Percentiles rank a stretch among this genome's conserved stretches.
Evolutionary conservation across 2,329 filamentous ascomycete species (phyloP).

Genomic region (Diaporthe ampelina): DNA sequence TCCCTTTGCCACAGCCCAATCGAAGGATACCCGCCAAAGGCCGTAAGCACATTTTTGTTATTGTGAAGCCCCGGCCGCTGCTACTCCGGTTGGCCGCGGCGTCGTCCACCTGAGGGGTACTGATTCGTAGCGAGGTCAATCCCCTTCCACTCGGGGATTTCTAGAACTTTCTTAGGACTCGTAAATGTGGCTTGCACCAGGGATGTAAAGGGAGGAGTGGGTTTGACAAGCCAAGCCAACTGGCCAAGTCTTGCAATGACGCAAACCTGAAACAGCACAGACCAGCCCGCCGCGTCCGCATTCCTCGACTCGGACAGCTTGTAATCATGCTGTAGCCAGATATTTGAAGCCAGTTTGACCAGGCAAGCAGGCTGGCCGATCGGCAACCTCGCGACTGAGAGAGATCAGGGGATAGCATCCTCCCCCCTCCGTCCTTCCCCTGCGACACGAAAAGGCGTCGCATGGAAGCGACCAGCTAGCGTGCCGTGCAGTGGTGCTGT

Average conservation of each 20-base stretch:
- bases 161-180: not conserved
- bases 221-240: not conserved
- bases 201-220: conserved; percentile 2
- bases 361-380: not conserved
- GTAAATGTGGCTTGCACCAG: not conserved
- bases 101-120: not conserved
- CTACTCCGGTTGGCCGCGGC: no score
- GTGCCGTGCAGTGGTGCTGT: no score
- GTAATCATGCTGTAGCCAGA: not conserved
- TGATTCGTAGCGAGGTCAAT: not conserved
- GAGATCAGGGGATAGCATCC: not conserved
- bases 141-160: not conserved
- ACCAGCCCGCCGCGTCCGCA: not conserved
- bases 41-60: not conserved
- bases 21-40: not conserved
- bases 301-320: not conserved
- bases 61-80: not conserved
- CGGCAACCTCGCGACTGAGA: not conserved
- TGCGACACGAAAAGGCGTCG: not conserved
- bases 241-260: not conserved
- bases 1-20: not conserved
- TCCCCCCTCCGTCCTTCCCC: not conserved
- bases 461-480: not conserved
- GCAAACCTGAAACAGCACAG: conserved; percentile 29
- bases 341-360: not conserved